A percentile compares a stretch with the other conserved stretches of the same genome.
These are phyloP conservation scores for Mycosphaerella sp. DNA, from an alignment of 2,329 filamentous ascomycete species.

Conservation along the genomic window DNA sequence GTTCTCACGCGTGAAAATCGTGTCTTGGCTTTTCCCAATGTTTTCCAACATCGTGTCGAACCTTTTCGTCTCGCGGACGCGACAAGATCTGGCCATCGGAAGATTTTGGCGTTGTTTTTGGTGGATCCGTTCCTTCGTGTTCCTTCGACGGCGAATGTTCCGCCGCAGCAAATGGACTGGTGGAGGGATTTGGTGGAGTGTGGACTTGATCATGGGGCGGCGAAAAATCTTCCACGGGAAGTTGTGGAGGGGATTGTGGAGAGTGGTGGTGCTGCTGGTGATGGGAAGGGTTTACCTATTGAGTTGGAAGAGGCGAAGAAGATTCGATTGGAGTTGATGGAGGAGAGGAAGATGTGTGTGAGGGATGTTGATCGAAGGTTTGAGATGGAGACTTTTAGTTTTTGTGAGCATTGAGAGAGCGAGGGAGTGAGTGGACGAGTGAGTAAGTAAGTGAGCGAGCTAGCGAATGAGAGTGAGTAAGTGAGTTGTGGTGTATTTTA, in stretches of 20 bases:
- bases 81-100: slow-evolving; percentile 49
- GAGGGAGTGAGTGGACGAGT: not conserved
- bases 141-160: slow-evolving; percentile 47
- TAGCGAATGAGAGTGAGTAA: not conserved
- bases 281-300: slow-evolving; percentile 24
- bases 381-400: slow-evolving; percentile 22
- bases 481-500: no score
- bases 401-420: slow-evolving; percentile 28
- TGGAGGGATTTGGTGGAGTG: slow-evolving; percentile 23
- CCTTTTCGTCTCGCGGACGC: slow-evolving; percentile 47
- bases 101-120: slow-evolving; percentile 53
- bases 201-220: slow-evolving; percentile 15
- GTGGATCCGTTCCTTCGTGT: slow-evolving; percentile 51
- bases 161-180: slow-evolving; percentile 48
- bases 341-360: slow-evolving; percentile 26
- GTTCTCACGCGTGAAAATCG: slow-evolving; percentile 45
- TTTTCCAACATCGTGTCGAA: slow-evolving; percentile 47
- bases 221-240: slow-evolving; percentile 23
- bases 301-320: slow-evolving; percentile 27
- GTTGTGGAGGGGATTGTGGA: slow-evolving; percentile 27
- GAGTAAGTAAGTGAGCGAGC: no score
- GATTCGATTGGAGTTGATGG: slow-evolving; percentile 28
- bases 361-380: slow-evolving; percentile 15
- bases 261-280: slow-evolving; percentile 8
- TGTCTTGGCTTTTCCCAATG: slow-evolving; percentile 51